These are phyloP conservation scores for Arabidopsis arenosa DNA, from an alignment of 345 rosid genomes.

Conservation along the genomic window DNA sequence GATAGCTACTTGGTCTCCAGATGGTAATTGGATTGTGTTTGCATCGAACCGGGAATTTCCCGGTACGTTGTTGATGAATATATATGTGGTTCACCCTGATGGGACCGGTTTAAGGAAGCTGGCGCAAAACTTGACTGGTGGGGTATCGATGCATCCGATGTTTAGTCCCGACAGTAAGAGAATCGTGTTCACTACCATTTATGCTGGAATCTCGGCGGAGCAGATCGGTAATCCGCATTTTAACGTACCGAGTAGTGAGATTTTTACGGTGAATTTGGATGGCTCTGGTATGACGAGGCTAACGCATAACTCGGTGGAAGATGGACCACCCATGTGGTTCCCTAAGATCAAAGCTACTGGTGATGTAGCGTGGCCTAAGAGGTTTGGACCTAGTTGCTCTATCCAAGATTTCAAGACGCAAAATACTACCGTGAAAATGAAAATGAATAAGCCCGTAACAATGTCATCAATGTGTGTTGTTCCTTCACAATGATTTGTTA, in stretches of 20 bases:
- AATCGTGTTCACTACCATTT: slow-evolving; percentile 70
- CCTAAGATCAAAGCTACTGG: slow-evolving; percentile 53
- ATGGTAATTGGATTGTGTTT: slow-evolving; percentile 72
- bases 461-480: slow-evolving; percentile 24
- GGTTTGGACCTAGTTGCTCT: slow-evolving; percentile 50
- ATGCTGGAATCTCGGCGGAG: slow-evolving; percentile 79
- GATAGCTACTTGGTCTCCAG: slow-evolving; percentile 91
- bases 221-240: slow-evolving; percentile 80
- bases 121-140: slow-evolving; percentile 59
- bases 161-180: slow-evolving; percentile 79
- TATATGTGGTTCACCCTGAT: slow-evolving; percentile 78
- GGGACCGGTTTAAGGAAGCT: slow-evolving; percentile 75
- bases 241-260: slow-evolving; percentile 83
- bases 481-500: slow-evolving; percentile 17
- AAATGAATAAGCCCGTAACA: slow-evolving; percentile 8
- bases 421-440: slow-evolving; percentile 31
- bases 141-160: slow-evolving; percentile 71
- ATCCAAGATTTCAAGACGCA: slow-evolving; percentile 77
- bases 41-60: slow-evolving; percentile 75
- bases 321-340: slow-evolving; percentile 83
- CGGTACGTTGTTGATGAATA: slow-evolving; percentile 65
- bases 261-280: slow-evolving; percentile 69
- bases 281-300: slow-evolving; percentile 76
- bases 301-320: slow-evolving; percentile 81
- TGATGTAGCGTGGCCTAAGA: slow-evolving; percentile 59